These are phyloP conservation scores for Phaseolus lunatus DNA, from an alignment of 306 rosid genomes.

Conservation along the genomic window DNA sequence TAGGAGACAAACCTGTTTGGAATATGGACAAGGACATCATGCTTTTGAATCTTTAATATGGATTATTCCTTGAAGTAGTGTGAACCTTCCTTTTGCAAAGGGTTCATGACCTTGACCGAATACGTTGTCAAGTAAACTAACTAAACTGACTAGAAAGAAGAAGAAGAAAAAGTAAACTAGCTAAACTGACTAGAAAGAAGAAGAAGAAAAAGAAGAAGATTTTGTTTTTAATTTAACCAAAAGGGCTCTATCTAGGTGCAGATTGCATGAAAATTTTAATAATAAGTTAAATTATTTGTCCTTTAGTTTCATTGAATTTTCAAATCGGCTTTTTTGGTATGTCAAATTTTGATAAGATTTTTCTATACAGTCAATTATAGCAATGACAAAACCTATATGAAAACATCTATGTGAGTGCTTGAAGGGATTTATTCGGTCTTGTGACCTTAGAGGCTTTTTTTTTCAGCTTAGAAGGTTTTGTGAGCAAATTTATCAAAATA, in stretches of 20 bases:
- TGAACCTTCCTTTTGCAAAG: not conserved
- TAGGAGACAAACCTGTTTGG: not conserved
- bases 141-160: not conserved
- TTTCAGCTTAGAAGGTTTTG: too few species aligned
- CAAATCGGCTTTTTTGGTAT: not conserved
- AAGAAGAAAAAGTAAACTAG: not conserved
- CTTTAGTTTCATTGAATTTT: not conserved
- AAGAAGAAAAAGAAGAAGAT: not conserved
- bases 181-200: too few species aligned
- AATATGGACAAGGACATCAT: not conserved
- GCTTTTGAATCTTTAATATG: constrained; percentile 25
- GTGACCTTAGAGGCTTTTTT: not conserved
- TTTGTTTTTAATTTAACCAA: not conserved
- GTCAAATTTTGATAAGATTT: not conserved
- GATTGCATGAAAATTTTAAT: not conserved
- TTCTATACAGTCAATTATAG: not conserved
- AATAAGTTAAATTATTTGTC: not conserved
- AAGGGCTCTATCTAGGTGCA: not conserved
- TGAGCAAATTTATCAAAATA: not conserved
- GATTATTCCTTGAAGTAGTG: not conserved
- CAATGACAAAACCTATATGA: not conserved
- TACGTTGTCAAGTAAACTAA: not conserved
- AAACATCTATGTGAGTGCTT: not conserved
- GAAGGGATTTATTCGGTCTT: not conserved
- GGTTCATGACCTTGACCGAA: not conserved